phyloP scores from a whole-genome alignment of 2,329 filamentous ascomycete species.

The Trichoderma simmonsii region DNA sequence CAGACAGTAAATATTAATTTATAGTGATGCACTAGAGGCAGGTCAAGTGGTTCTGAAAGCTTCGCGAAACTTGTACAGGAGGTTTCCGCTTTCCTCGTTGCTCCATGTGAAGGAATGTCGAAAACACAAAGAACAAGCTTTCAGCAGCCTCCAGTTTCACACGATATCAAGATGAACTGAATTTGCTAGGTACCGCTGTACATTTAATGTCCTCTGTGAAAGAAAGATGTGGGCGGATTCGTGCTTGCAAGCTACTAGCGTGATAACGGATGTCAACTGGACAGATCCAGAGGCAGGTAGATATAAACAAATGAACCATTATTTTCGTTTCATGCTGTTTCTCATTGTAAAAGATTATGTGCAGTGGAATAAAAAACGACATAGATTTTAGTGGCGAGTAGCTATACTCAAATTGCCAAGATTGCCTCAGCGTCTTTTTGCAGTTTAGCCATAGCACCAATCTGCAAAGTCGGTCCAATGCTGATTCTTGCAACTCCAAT shows the following conservation, averaged over 20 bases:
- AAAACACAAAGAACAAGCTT: too few species aligned
- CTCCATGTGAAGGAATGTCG: too few species aligned
- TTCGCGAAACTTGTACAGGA: not conserved
- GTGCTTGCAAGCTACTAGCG: too few species aligned
- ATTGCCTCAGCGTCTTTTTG: conserved; percentile 3
- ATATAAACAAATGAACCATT: not conserved
- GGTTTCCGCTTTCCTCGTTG: not conserved
- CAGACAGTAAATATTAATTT: accelerated
- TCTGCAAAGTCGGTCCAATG: conserved; percentile 3
- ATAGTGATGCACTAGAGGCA: not conserved
- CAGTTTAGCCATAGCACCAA: conserved; percentile 2
- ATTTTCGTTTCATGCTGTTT: not conserved
- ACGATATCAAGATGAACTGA: too few species aligned
- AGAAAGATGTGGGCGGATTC: too few species aligned
- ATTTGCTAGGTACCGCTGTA: too few species aligned
- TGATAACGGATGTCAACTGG: not conserved
- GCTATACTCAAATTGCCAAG: not conserved
- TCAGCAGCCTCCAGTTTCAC: too few species aligned
- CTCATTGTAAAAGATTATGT: not conserved
- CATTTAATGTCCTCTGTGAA: too few species aligned
- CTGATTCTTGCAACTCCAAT: conserved; percentile 10
- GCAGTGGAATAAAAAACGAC: not conserved
- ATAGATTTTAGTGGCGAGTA: not conserved
- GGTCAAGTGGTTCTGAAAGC: not conserved
- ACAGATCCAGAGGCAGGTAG: not conserved